Evolutionary conservation across 192 early-diverging fungal species (phyloP), one percentile per base, ranked within the genome.

Genomic region (Coemansia nantahalensis): DNA sequence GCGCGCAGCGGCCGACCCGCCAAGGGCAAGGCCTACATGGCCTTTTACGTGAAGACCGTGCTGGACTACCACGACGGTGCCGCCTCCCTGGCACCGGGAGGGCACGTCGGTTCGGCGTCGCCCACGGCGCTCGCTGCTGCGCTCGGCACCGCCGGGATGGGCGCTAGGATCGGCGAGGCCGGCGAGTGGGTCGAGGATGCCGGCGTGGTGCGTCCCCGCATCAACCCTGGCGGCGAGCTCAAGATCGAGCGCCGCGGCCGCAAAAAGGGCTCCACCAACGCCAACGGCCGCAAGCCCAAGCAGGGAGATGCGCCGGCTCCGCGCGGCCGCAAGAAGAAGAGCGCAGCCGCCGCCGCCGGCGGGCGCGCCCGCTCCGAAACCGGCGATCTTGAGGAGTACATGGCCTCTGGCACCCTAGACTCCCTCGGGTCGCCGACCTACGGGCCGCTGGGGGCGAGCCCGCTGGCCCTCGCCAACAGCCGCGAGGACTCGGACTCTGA

Each of bases 21-120:
- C 41, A 48, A 89, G 83, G 41, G 73, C 24, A 46, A 37, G 2
- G 73, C 73, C 0, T 94, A 94, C 50, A 94, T 94, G 91, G 88
- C 87, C 34, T 94, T 94, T 62, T 94, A 94, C 45, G 77, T 90
- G 24, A 89, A 86, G 49, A 62, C 81, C 5, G 65, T 71, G 5
- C 57, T 89, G 13, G 85, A 89, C 39, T 89, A 86, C 54, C 65
- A 77, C 19, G 73, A 77, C 33, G 73, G 60, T 21, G 28, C 62
- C 4, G 38, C 48, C 6, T 13, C 44, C 23, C 6, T 46, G 1
- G 13, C 43, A 1, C 39, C 39, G 0, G 38, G 17, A 9, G 8
- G 43, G 2, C 9, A 33, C 12, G 23, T 35, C 4, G 13, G 45
- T 7, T 13, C 50, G 2, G 19, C 47, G 33, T 18, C 43, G 9